A percentile compares a stretch with the other conserved stretches of the same genome.
phyloP scores from a whole-genome alignment of 2,329 filamentous ascomycete species.

The Arthrobotrys entomopaga region DNA sequence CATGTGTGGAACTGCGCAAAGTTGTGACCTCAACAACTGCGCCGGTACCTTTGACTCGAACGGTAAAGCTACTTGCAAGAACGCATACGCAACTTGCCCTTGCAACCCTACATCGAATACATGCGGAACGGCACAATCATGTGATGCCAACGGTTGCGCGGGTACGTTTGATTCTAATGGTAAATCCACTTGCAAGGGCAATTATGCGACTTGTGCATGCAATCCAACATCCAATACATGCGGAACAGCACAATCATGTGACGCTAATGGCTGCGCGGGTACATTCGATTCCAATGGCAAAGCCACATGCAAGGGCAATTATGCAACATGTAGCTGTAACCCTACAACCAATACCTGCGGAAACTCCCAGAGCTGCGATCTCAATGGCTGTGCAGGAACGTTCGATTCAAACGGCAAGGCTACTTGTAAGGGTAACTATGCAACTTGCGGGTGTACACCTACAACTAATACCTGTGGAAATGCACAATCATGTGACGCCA shows the following conservation, averaged over 20 bases:
- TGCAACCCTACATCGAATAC: conserved; percentile 25
- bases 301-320: conserved; percentile 20
- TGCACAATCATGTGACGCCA: conserved; percentile 4
- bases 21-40: conserved; percentile 21
- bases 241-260: conserved; percentile 9
- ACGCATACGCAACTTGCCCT: conserved; percentile 17
- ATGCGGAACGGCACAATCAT: background rate
- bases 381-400: conserved; percentile 11
- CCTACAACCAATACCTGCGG: conserved; percentile 19
- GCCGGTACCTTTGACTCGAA: conserved; percentile 25
- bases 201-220: conserved; percentile 18
- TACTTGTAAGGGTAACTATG: conserved; percentile 18
- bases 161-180: conserved; percentile 22
- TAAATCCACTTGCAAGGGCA: conserved; percentile 16
- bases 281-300: conserved; percentile 20
- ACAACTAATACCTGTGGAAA: conserved; percentile 6
- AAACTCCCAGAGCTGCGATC: conserved; percentile 3
- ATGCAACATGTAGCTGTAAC: too few species aligned
- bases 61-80: conserved; percentile 24
- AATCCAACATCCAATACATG: conserved; percentile 14
- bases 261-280: conserved; percentile 13
- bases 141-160: conserved; percentile 21
- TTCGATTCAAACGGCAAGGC: conserved; percentile 23
- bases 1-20: conserved; percentile 23
- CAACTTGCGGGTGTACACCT: conserved; percentile 14